These are phyloP conservation scores for Ophiocordyceps unilateralis DNA, from an alignment of 2,329 filamentous ascomycete species.

Conservation along the genomic window DNA sequence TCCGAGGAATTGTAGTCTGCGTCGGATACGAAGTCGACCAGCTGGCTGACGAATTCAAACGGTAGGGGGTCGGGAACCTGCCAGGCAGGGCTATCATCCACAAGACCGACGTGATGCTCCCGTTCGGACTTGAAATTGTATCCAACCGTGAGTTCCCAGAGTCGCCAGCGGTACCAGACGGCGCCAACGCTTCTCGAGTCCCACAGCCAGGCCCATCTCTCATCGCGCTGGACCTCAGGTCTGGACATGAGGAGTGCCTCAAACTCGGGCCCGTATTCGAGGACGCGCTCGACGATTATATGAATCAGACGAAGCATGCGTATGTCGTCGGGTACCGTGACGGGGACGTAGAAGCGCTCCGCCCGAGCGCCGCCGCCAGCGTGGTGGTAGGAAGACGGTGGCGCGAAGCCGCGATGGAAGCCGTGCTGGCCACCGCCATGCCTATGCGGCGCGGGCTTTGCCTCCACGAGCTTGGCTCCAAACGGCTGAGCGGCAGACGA, in stretches of 20 bases:
- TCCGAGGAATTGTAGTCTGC: conserved; percentile 77
- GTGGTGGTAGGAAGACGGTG: conserved; percentile 50
- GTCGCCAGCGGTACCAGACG: conserved; percentile 81
- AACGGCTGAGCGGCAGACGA: conserved; percentile 44
- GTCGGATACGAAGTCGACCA: conserved; percentile 70
- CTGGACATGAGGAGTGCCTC: conserved; percentile 84
- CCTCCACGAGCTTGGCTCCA: conserved; percentile 51
- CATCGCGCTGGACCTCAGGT: conserved; percentile 65
- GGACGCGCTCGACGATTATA: conserved; percentile 63
- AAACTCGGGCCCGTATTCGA: conserved; percentile 70
- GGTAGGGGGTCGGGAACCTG: conserved; percentile 56
- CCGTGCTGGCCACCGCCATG: conserved; percentile 25
- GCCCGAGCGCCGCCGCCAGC: conserved; percentile 23
- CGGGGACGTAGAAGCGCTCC: conserved; percentile 46
- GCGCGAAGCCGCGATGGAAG: conserved; percentile 49
- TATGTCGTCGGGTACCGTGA: conserved; percentile 61
- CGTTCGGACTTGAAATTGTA: conserved; percentile 27
- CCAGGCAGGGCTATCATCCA: conserved; percentile 67
- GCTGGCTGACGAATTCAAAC: conserved; percentile 61
- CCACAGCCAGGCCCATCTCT: conserved; percentile 91
- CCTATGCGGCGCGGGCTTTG: conserved; percentile 12
- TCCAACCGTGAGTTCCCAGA: conserved; percentile 75
- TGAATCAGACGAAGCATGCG: conserved; percentile 72
- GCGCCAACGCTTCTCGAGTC: conserved; percentile 63
- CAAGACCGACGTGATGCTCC: conserved; percentile 44